Evolutionary conservation across 768 basidiomycete genomes (phyloP).

Genomic region (Gloeopeniophorella convolvens): DNA sequence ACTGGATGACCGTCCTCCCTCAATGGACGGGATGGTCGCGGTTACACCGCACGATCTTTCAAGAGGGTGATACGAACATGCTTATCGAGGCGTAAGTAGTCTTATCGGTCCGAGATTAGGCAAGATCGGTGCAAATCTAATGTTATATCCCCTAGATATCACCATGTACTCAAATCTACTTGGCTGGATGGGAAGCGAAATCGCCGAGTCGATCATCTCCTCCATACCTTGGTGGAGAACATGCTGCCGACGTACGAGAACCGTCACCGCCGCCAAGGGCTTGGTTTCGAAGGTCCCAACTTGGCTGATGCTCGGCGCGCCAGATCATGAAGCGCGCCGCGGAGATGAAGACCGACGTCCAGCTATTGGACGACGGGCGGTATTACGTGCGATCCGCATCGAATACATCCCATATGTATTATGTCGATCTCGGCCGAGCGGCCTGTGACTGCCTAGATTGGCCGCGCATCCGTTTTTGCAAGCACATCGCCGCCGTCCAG

Average conservation of each 20-base stretch:
- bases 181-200: slow-evolving; percentile 3
- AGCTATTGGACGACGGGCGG: not conserved
- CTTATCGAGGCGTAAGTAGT: not conserved
- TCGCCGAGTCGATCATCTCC: not conserved
- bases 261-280: not conserved
- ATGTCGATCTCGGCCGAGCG: not conserved
- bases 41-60: not conserved
- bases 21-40: not conserved
- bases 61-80: slow-evolving; percentile 9
- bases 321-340: not conserved
- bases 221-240: not conserved
- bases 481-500: not conserved
- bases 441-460: not conserved
- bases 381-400: not conserved
- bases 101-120: not conserved
- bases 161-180: not conserved
- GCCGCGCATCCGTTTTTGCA: not conserved
- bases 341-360: not conserved
- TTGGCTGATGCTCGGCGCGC: not conserved
- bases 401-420: not conserved
- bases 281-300: not conserved
- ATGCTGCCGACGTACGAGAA: not conserved
- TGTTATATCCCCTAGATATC: not conserved
- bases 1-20: not conserved
- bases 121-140: not conserved